phyloP scores from a whole-genome alignment of 768 basidiomycete genomes.

The Lentinula boryana region DNA sequence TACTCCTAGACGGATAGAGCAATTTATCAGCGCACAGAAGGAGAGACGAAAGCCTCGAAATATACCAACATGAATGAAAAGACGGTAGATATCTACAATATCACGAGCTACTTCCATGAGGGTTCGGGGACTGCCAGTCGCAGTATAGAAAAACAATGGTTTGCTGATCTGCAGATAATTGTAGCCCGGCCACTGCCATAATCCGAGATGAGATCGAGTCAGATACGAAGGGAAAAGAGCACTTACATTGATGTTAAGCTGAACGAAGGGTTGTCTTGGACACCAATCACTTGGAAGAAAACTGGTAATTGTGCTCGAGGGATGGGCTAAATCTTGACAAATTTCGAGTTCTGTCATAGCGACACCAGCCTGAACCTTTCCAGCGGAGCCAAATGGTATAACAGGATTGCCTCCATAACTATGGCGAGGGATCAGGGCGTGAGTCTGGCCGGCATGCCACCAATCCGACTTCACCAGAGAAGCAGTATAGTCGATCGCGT shows the following conservation, averaged over 20 bases:
- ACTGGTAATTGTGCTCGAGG: neutral
- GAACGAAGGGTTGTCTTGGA: neutral
- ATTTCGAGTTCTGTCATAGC: neutral
- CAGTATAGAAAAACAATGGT: neutral
- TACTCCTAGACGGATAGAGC: neutral
- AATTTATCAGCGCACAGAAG: neutral
- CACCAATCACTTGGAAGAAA: neutral
- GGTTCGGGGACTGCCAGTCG: neutral
- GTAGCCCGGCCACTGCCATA: neutral
- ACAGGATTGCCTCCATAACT: neutral
- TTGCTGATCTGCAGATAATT: neutral
- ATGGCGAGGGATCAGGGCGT: neutral
- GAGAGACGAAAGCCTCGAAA: neutral
- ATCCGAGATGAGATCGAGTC: neutral
- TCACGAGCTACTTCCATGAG: neutral
- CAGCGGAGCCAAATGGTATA: neutral
- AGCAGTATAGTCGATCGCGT: conserved; percentile 1
- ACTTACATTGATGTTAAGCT: neutral
- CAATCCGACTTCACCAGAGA: neutral
- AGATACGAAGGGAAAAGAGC: neutral
- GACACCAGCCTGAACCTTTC: neutral
- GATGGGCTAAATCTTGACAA: neutral
- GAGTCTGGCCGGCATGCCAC: neutral
- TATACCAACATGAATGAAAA: neutral
- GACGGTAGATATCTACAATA: neutral